phyloP scores from a whole-genome alignment of 148 eudicot genomes.

The Rhododendron henanense region DNA sequence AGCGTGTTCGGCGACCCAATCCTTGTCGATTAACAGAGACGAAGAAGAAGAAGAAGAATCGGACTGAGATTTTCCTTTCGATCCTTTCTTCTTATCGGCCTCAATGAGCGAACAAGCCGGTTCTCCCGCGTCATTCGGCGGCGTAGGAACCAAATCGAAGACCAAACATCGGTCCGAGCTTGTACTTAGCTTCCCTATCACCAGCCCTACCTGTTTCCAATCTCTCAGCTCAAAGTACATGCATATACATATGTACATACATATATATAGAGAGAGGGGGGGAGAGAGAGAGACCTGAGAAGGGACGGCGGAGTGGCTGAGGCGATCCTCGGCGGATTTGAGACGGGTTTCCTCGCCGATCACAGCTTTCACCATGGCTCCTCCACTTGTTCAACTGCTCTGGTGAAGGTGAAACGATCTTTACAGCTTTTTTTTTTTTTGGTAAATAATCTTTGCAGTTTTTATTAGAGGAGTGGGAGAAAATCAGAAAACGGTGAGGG shows the following conservation, averaged over 20 bases:
- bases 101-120: conserved; percentile 58
- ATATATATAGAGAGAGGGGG: neutral
- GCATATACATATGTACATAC: neutral
- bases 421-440: neutral
- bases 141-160: conserved; percentile 75
- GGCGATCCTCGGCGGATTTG: conserved; percentile 59
- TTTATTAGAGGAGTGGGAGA: too few relatives aligned
- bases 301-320: conserved; percentile 41
- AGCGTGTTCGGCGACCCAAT: conserved; percentile 94
- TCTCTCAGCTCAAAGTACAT: neutral
- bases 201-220: conserved; percentile 63
- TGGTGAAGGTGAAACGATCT: too few relatives aligned
- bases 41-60: conserved; percentile 46
- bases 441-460: too few relatives aligned
- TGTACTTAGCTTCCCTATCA: conserved; percentile 68
- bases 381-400: neutral
- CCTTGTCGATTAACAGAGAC: conserved; percentile 53
- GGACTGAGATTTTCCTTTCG: conserved; percentile 37
- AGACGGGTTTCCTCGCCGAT: conserved; percentile 82
- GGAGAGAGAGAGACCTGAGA: conserved; percentile 37
- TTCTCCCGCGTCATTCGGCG: conserved; percentile 74
- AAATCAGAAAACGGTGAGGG: too few relatives aligned
- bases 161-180: conserved; percentile 69
- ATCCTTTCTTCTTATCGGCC: conserved; percentile 52
- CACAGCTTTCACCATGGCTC: conserved; percentile 76